Evolutionary conservation across 2,329 filamentous ascomycete genomes (phyloP).

Genomic region (Ceratocystis papillata): DNA sequence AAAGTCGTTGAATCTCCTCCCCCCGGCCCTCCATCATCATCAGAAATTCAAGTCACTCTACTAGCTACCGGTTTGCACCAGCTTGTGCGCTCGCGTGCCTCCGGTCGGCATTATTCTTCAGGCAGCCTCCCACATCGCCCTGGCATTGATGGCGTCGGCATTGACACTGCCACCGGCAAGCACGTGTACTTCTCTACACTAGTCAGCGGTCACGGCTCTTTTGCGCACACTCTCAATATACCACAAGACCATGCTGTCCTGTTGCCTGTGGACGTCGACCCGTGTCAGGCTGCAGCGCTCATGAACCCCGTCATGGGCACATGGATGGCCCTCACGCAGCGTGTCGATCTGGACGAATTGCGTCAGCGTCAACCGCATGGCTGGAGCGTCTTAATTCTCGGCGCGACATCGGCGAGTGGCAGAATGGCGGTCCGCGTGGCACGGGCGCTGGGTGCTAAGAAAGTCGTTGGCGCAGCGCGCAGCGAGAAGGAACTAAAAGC

Average conservation of each 20-base stretch:
- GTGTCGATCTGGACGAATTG: slow-evolving; percentile 29
- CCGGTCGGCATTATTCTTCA: slow-evolving; percentile 45
- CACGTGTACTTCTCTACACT: slow-evolving; percentile 40
- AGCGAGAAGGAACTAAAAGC: not conserved
- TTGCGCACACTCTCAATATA: slow-evolving; percentile 41
- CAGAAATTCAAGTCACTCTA: slow-evolving; percentile 38
- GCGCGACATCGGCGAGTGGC: slow-evolving; percentile 44
- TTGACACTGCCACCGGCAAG: slow-evolving; percentile 36
- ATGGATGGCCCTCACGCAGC: slow-evolving; percentile 46
- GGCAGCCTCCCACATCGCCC: slow-evolving; percentile 40
- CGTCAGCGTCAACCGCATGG: slow-evolving; percentile 25
- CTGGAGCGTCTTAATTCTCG: slow-evolving; percentile 43
- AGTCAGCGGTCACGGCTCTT: slow-evolving; percentile 31
- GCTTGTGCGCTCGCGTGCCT: slow-evolving; percentile 43
- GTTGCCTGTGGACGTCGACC: slow-evolving; percentile 38
- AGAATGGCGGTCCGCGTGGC: slow-evolving; percentile 40
- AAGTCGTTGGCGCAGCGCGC: slow-evolving; percentile 43
- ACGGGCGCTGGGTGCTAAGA: slow-evolving; percentile 39
- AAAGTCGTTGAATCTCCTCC: not conserved
- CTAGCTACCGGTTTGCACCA: slow-evolving; percentile 43
- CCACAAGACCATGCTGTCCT: slow-evolving; percentile 33
- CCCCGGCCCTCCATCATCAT: not conserved
- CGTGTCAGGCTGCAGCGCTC: slow-evolving; percentile 41
- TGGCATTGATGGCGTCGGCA: slow-evolving; percentile 44
- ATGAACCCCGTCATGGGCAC: slow-evolving; percentile 46